phyloP scores from a whole-genome alignment of 1,284 basidiomycete species.

The Cryptococcus sp. region DNA sequence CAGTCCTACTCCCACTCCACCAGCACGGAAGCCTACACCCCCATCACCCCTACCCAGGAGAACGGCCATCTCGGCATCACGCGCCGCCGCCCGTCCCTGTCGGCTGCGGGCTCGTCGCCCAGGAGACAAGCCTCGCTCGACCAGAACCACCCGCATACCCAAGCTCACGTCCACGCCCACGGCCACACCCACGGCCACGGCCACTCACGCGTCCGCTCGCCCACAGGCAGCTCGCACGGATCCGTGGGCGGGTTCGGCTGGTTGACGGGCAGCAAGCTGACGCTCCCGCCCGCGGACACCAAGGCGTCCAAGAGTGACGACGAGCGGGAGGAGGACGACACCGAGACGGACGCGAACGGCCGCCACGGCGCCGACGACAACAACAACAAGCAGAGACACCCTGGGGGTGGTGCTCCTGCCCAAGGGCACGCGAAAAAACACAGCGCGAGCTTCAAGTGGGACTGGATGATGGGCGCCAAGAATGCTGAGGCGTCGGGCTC shows the following conservation, averaged over 20 bases:
- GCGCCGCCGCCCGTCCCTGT: slow-evolving; percentile 8
- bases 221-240: background rate
- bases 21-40: background rate
- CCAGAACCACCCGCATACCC: background rate
- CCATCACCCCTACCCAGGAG: slow-evolving; percentile 13
- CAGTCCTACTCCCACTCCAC: slow-evolving; percentile 4
- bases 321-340: slow-evolving; percentile 13
- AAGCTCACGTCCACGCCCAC: background rate
- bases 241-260: slow-evolving; percentile 5
- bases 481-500: slow-evolving; percentile 14
- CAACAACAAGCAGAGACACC: background rate
- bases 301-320: slow-evolving; percentile 14
- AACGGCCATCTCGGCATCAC: slow-evolving; percentile 12
- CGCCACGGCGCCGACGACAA: background rate
- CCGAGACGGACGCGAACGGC: slow-evolving; percentile 4
- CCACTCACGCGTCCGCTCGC: slow-evolving; percentile 1
- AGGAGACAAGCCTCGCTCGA: background rate
- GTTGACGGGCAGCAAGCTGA: slow-evolving; percentile 12
- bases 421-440: background rate
- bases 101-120: background rate
- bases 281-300: slow-evolving; percentile 3
- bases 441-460: slow-evolving; percentile 1
- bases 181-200: background rate
- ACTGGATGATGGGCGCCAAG: slow-evolving; percentile 13
- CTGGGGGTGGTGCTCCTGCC: background rate